Conservation (phyloP, 208 protist species). For the Leptomonas pyrrhocoris region DNA sequence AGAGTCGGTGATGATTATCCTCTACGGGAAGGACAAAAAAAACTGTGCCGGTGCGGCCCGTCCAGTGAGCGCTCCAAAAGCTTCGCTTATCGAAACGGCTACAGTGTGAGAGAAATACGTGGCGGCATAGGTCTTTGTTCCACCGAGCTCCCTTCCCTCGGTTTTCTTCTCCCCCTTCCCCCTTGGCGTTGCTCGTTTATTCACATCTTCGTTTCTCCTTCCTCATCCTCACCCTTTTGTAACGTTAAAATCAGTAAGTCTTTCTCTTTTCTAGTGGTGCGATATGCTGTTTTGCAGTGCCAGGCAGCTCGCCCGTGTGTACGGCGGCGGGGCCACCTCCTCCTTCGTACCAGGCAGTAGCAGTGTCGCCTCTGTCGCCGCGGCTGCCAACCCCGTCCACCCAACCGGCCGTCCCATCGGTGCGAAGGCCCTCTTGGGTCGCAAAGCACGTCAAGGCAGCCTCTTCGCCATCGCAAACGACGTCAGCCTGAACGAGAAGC, state of each 20-base stretch:
- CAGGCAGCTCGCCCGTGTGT: constrained; percentile 58
- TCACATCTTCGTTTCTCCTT: too few species aligned
- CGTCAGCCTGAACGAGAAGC: constrained; percentile 63
- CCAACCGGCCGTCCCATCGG: constrained; percentile 10
- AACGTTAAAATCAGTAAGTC: too few species aligned
- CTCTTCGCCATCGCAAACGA: constrained; percentile 82
- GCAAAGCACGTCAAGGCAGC: constrained; percentile 66
- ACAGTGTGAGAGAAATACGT: too few species aligned
- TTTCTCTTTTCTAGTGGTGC: not conserved
- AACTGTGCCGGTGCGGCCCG: too few species aligned
- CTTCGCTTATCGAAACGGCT: too few species aligned
- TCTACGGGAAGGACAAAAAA: too few species aligned
- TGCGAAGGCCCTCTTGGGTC: constrained; percentile 44
- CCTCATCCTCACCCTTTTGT: constrained; percentile 3
- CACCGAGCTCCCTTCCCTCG: too few species aligned
- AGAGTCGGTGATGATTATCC: too few species aligned
- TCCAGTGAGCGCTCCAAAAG: too few species aligned
- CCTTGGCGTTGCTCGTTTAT: too few species aligned
- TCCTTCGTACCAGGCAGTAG: constrained; percentile 33
- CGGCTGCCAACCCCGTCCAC: constrained; percentile 4
- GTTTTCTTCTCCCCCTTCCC: too few species aligned
- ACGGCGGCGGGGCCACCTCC: constrained; percentile 52
- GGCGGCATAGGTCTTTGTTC: too few species aligned
- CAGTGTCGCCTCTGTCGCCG: constrained; percentile 12
- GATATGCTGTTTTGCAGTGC: constrained; percentile 8